Base-by-base conservation (phyloP, 2,329 filamentous ascomycete genomes). In the Lachnellula occidentalis region DNA sequence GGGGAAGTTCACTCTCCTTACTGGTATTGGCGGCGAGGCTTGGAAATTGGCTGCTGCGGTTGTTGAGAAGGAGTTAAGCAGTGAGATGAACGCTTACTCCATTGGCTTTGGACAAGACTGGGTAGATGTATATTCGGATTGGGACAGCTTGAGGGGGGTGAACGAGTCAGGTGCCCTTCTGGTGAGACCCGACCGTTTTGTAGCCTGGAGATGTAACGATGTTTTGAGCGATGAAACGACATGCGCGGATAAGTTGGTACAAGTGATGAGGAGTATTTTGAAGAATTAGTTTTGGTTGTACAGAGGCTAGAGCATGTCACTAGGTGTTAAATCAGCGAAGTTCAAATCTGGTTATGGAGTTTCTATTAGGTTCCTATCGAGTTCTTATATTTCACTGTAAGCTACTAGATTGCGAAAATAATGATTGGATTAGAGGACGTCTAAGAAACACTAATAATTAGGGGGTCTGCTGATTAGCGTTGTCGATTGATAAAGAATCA, bases 41-140 rank as follows among this genome's bases (percentile, higher is more conserved):
- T 85, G 82, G 82, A 78, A 74, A 51, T 52, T 58, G 1, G 81
- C 81, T 0, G 80, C 77, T 0, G 53, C 56, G 4, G 63, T 61
- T 2, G 73, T 78, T 2, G 58, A 65, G 0, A 59, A 67, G 19
- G 58, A 67, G 7, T 61, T 79, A 0, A 74, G 72, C 0, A 65
- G 85, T 0, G 66, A 72, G 7, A 71, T 86, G 27, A 72, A 71
- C 3, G 72, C 69, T 1, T 75, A 79, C 55, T 73, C 72, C 2
- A 79, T 86, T 58, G 83, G 83, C 0, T 81, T 74, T 68, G 70
- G 73, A 15, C 77, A 80, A 57, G 80, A 86, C 55, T 86, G 74
- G 58, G 77, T 84, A 63, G 83, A 86, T 63, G 73, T 81, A 0
- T 85, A 85, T 65, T 76, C 76, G 55, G 80, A 83, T 54, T 87